These are phyloP conservation scores for Colletotrichum sp. DNA, from an alignment of 2,329 filamentous ascomycete species.

Conservation along the genomic window DNA sequence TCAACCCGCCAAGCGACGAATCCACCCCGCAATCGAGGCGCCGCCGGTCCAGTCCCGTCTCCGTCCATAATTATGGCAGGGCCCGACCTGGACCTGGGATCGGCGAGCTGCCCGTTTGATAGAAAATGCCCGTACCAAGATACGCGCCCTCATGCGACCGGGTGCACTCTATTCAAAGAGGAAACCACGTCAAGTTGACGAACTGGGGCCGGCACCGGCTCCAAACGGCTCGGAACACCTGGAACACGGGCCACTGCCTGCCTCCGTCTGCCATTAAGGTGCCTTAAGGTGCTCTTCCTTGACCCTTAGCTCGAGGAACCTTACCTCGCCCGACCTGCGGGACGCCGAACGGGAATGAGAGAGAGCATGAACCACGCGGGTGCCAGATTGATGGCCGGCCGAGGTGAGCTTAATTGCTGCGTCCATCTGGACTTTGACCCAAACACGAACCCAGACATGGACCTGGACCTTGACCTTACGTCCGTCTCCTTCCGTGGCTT, in stretches of 20 bases:
- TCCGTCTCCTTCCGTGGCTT: background rate
- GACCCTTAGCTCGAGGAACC: background rate
- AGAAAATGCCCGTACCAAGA: background rate
- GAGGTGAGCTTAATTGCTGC: background rate
- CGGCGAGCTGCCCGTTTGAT: background rate
- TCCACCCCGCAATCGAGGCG: constrained; percentile 7
- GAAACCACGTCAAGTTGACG: background rate
- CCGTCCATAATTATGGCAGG: background rate
- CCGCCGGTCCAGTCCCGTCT: background rate
- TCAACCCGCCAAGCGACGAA: background rate
- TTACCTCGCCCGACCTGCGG: background rate
- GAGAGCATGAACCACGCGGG: background rate
- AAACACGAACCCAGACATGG: background rate
- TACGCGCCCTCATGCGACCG: background rate
- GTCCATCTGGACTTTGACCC: background rate
- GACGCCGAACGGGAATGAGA: background rate
- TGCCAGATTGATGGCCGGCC: background rate
- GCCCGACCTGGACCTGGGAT: background rate
- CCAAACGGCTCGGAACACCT: background rate
- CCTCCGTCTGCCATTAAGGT: background rate
- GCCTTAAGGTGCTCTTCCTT: background rate
- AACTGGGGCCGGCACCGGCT: background rate
- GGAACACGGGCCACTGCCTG: background rate
- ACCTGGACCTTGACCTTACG: background rate
- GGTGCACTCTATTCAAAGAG: background rate